These are phyloP conservation scores for Incumbomyces lentus DNA, from an alignment of 2,329 filamentous ascomycete genomes.

Conservation along the genomic window DNA sequence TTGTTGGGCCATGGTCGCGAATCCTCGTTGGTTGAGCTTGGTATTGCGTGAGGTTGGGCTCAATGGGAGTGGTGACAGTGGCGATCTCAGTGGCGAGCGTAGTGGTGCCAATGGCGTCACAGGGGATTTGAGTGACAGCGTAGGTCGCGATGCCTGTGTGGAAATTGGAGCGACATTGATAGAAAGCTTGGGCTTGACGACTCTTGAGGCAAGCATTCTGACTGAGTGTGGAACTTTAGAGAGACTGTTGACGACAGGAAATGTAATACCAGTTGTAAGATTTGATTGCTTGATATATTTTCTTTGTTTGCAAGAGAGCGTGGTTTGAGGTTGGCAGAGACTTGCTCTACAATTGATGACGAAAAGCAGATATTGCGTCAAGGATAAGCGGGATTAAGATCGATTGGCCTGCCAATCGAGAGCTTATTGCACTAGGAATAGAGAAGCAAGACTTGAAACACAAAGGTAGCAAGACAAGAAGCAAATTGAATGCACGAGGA, in stretches of 20 bases:
- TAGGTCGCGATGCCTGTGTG: conserved; percentile 24
- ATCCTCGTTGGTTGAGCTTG: conserved; percentile 27
- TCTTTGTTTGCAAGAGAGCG: background rate
- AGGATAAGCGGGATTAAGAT: conserved; percentile 5
- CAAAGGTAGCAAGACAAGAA: conserved; percentile 25
- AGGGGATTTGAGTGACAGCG: conserved; percentile 34
- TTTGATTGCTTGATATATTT: background rate
- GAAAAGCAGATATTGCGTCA: background rate
- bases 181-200: conserved; percentile 37
- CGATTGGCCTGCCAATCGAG: conserved; percentile 36
- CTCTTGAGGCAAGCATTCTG: conserved; percentile 32
- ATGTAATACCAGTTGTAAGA: background rate
- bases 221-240: background rate
- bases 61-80: conserved; percentile 31
- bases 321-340: background rate
- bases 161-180: conserved; percentile 34
- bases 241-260: background rate
- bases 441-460: conserved; percentile 27
- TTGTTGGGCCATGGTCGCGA: conserved; percentile 29
- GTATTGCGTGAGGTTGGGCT: conserved; percentile 33
- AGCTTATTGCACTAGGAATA: conserved; percentile 18
- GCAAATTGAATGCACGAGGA: conserved; percentile 20
- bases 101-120: conserved; percentile 24
- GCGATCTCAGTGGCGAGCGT: conserved; percentile 25
- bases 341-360: conserved; percentile 3